Evolutionary conservation across 768 basidiomycete genomes (phyloP), one percentile per base, ranked within the genome.

Genomic region (Rubroboletus pulcherrimus): DNA sequence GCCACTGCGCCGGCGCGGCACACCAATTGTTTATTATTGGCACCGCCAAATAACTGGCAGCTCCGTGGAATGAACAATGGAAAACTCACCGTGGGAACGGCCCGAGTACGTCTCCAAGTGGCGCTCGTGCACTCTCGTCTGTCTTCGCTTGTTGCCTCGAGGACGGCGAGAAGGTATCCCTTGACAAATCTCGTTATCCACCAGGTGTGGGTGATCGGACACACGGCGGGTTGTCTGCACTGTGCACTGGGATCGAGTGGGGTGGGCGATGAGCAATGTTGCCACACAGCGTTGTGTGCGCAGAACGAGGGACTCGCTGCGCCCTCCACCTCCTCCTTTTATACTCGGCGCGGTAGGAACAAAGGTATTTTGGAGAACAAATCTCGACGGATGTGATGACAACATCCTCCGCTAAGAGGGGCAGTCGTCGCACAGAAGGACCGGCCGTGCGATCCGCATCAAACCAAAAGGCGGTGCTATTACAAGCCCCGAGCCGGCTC

Each of bases 101-200:
- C 2, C 24, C 41, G 8, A 58, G 54, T 63, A 57, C 49, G 50
- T 47, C 56, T 55, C 62, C 54, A 55, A 60, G 38, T 52, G 17
- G 55, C 46, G 48, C 35, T 51, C 55, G 51, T 59, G 58, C 57
- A 45, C 55, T 53, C 55, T 52, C 53, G 50, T 57, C 60, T 63
- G 65, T 55, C 44, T 56, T 72, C 68, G 68, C 68, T 71, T 72
- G 61, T 41, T 53, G 54, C 69, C 69, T 70, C 66, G 71, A 70
- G 69, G 69, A 66, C 64, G 60, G 63, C 26, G 50, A 67, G 59
- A 71, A 70, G 62, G 49, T 12, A 40, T 45, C 34, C 37, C 49
- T 53, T 58, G 49, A 58, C 66, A 60, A 60, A 60, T 61, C 49
- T 54, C 58, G 62, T 67, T 67, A 61, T 60, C 64, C 65, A 55